Evolutionary conservation across 2,329 filamentous ascomycete genomes (phyloP), one percentile per base, ranked within the genome.

Genomic region (Cladosporium sp.): DNA sequence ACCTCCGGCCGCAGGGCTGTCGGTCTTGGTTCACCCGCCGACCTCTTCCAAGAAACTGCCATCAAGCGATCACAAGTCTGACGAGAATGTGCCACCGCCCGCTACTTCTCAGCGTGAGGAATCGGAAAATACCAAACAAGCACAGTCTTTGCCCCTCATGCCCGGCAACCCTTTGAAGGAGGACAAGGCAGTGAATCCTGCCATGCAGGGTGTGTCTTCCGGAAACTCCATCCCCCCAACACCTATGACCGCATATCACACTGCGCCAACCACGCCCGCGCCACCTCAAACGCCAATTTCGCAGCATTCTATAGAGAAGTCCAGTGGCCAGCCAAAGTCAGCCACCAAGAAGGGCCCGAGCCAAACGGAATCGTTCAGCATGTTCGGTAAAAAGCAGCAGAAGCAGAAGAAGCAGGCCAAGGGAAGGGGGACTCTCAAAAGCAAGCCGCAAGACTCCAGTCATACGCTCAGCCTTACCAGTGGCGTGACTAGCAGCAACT

Each of bases 321-420:
- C 43, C 13, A 22, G 22, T 16, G 38, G 29, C 6, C 16, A 42
- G 30, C 29, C n/a, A 7, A 43, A 52, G 32, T 16, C 33, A 19
- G 32, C 20, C 20, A 6, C 38, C 13, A 43, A 30, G 27, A 66
- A 65, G 49, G 66, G 65, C 30, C 64, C 66, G 4, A 60, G 59
- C n/a, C 60, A 66, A 57, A 67, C 66, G 0, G 62, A 66, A 27
- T 66, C 65, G 11, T 54, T 65, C 18, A 66, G 61, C 46, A 53
- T 62, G 19, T 68, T 65, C 39, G 54, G 51, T 13, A 58, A 57
- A 48, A 56, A 58, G 41, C 55, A 55, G 36, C 30, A 50, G 41
- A 59, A 59, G 45, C 46, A 52, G 20, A 54, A 53, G 35, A 38
- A 50, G 41, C 40, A 19, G 13, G 15, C 49, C 22, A 51, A 51